A percentile compares a stretch with the other conserved stretches of the same genome.
Conservation (phyloP, 352 stramenopile species). For the Phytophthora brassicae region DNA sequence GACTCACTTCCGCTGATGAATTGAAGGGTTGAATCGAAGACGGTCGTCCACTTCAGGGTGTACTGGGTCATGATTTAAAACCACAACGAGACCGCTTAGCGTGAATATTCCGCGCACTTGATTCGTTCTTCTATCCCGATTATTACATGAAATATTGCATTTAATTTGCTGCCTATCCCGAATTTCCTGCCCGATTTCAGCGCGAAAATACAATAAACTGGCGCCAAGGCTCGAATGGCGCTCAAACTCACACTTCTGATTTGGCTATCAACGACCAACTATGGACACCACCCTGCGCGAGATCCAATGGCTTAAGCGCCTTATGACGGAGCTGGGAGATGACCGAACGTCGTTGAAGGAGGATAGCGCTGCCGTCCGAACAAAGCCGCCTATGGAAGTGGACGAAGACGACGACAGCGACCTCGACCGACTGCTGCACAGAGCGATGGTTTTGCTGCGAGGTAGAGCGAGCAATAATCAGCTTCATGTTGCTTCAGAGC, state of each 20-base stretch:
- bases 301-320: conserved; percentile 18
- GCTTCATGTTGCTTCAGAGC: background rate
- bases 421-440: conserved; percentile 5
- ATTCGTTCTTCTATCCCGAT: no score
- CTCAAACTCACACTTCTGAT: no score
- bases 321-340: conserved; percentile 13
- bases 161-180: no score
- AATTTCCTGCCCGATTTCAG: no score
- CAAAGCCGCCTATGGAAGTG: background rate
- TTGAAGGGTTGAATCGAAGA: conserved; percentile 43
- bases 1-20: conserved; percentile 47
- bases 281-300: background rate
- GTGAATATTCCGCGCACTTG: no score
- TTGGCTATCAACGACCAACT: no score
- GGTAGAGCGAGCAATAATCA: background rate
- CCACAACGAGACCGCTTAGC: no score
- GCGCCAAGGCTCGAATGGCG: no score
- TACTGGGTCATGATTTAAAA: conserved; percentile 1
- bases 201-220: no score
- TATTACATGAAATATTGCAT: no score
- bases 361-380: background rate
- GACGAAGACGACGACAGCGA: conserved; percentile 12
- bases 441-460: conserved; percentile 4
- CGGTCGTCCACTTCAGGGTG: conserved; percentile 15
- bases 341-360: background rate